Conservation (phyloP, 2,329 filamentous ascomycete species). For the Ciborinia camelliae region DNA sequence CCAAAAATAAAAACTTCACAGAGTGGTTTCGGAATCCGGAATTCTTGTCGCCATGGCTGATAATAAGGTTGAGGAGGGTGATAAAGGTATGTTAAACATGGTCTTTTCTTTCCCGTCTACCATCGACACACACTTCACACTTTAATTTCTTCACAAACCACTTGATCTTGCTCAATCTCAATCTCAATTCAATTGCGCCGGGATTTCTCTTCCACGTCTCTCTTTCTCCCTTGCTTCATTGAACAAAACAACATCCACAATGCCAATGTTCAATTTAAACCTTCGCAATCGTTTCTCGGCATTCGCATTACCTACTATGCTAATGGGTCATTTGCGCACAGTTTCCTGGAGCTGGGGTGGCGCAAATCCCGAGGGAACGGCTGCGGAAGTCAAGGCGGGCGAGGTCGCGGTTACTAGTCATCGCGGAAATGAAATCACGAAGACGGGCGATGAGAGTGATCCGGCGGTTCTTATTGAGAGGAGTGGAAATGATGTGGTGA, state of each 20-base stretch:
- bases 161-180: too few relatives aligned
- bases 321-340: constrained; percentile 33
- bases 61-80: constrained; percentile 48
- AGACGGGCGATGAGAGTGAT: constrained; percentile 57
- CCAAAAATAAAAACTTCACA: not conserved
- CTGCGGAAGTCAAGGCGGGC: constrained; percentile 56
- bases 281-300: not conserved
- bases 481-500: constrained; percentile 62
- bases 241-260: too few relatives aligned
- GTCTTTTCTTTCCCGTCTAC: not conserved
- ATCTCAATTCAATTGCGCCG: not conserved
- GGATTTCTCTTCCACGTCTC: not conserved
- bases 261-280: not conserved
- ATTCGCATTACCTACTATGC: not conserved
- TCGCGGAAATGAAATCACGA: constrained; percentile 61
- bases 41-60: constrained; percentile 41
- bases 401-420: constrained; percentile 59
- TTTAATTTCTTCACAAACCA: too few relatives aligned
- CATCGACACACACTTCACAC: too few relatives aligned
- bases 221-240: not conserved
- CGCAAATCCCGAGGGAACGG: constrained; percentile 53
- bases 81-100: constrained; percentile 43
- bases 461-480: constrained; percentile 58
- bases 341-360: constrained; percentile 62
- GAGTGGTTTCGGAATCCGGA: not conserved